These are phyloP conservation scores for Colletotrichum chrysophilum DNA, from an alignment of 2,329 filamentous ascomycete genomes.

Conservation along the genomic window DNA sequence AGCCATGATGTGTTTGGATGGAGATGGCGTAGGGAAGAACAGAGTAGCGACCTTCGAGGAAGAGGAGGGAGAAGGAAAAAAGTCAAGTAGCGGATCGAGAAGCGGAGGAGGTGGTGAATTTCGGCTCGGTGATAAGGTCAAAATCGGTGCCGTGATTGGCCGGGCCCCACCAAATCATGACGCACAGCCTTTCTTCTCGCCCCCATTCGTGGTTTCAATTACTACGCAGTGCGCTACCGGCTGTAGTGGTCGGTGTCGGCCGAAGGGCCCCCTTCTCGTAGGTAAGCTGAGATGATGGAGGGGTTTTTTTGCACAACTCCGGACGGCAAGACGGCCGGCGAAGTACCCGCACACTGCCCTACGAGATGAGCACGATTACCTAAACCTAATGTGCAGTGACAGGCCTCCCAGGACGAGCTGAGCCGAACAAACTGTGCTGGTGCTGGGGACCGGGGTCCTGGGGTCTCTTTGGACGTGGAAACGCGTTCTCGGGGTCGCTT, in stretches of 20 bases:
- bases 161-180: slow-evolving; percentile 1
- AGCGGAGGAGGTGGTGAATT: slow-evolving; percentile 1
- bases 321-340: neutral
- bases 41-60: slow-evolving; percentile 20
- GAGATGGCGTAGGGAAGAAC: slow-evolving; percentile 20
- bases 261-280: neutral
- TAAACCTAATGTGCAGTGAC: neutral
- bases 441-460: neutral
- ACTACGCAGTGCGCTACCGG: neutral
- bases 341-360: neutral
- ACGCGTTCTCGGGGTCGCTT: slow-evolving; percentile 12
- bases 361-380: slow-evolving; percentile 1
- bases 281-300: neutral
- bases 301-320: neutral
- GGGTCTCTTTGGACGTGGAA: neutral
- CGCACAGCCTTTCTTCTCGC: neutral
- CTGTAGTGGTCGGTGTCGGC: neutral
- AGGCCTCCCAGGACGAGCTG: neutral
- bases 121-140: slow-evolving; percentile 17
- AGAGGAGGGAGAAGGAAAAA: slow-evolving; percentile 8
- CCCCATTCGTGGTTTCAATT: neutral
- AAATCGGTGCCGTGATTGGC: slow-evolving; percentile 2
- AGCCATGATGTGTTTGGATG: slow-evolving; percentile 55
- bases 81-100: neutral
- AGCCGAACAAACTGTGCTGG: neutral